Conservation (phyloP, 768 basidiomycete genomes). For the Leccinum disarticulatum region DNA sequence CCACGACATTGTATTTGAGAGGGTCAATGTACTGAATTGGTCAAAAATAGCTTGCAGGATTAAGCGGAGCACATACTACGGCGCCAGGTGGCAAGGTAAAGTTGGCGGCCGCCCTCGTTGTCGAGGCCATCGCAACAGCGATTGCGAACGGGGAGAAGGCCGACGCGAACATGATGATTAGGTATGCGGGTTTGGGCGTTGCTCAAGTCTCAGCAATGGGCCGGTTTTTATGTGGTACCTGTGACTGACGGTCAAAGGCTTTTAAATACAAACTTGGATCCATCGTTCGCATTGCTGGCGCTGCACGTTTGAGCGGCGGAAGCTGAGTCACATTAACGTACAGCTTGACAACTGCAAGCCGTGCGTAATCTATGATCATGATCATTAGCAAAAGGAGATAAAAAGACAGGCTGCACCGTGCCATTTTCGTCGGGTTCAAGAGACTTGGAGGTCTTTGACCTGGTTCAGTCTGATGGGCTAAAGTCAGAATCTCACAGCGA, state of each 20-base stretch:
- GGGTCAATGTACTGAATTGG: slow-evolving; percentile 48
- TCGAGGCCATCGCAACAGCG: slow-evolving; percentile 2
- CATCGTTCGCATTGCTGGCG: background rate
- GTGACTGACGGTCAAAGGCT: background rate
- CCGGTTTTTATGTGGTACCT: background rate
- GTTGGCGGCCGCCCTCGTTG: background rate
- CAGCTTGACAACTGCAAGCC: no score
- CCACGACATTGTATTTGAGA: slow-evolving; percentile 51
- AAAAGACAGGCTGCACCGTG: background rate
- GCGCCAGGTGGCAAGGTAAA: slow-evolving; percentile 17
- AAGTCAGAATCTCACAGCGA: background rate
- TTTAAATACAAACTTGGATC: background rate
- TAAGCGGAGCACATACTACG: slow-evolving; percentile 15
- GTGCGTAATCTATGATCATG: no score
- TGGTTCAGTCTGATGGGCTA: background rate
- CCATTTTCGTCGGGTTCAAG: background rate
- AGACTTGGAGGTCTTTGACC: background rate
- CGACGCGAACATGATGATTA: slow-evolving; percentile 8
- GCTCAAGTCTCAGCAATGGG: background rate
- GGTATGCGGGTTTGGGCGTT: background rate
- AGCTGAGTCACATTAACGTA: background rate
- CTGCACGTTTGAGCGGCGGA: background rate
- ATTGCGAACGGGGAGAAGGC: slow-evolving; percentile 1
- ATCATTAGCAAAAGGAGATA: background rate
- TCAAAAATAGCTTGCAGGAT: background rate